A percentile compares a stretch with the other conserved stretches of the same genome.
Evolutionary conservation across 169 alveolate genomes (phyloP).

Genomic region (Eimeria necatrix): DNA sequence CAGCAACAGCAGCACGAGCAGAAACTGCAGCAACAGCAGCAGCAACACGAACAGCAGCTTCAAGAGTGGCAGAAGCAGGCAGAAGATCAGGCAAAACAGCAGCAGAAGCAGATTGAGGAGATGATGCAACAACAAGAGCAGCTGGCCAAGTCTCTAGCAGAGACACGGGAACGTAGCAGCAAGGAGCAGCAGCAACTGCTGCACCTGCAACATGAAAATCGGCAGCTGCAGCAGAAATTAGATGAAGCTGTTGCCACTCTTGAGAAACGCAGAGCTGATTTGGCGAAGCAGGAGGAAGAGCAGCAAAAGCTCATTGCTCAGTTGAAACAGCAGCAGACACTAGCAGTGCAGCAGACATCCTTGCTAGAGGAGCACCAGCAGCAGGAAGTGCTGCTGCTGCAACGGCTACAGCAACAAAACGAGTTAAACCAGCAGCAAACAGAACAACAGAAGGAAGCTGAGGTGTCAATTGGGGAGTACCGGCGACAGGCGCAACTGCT

Average conservation of each 20-base stretch:
- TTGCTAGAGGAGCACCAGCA: constrained; percentile 19
- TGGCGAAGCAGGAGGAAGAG: constrained; percentile 38
- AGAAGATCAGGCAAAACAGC: neutral
- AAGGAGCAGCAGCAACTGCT: constrained; percentile 72
- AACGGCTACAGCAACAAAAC: constrained; percentile 67
- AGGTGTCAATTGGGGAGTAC: constrained; percentile 17
- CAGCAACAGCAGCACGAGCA: constrained; percentile 67
- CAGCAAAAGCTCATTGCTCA: constrained; percentile 51
- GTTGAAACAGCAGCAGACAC: constrained; percentile 36
- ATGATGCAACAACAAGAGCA: constrained; percentile 58
- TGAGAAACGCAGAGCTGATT: constrained; percentile 25
- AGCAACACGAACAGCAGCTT: constrained; percentile 1
- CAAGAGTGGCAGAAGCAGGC: constrained; percentile 30
- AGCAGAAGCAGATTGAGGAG: neutral
- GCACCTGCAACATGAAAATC: constrained; percentile 34
- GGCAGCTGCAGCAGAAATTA: constrained; percentile 53
- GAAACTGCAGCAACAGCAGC: constrained; percentile 58
- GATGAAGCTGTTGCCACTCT: constrained; percentile 40
- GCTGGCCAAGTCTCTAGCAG: constrained; percentile 23
- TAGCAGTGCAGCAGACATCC: constrained; percentile 49
- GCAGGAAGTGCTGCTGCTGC: constrained; percentile 55
- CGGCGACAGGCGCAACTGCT: constrained; percentile 53
- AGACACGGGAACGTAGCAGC: constrained; percentile 64
- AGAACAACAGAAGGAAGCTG: constrained; percentile 53
- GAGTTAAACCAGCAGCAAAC: constrained; percentile 26